Conservation (phyloP, 2,329 filamentous ascomycete genomes). For the Fulvia fulva region DNA sequence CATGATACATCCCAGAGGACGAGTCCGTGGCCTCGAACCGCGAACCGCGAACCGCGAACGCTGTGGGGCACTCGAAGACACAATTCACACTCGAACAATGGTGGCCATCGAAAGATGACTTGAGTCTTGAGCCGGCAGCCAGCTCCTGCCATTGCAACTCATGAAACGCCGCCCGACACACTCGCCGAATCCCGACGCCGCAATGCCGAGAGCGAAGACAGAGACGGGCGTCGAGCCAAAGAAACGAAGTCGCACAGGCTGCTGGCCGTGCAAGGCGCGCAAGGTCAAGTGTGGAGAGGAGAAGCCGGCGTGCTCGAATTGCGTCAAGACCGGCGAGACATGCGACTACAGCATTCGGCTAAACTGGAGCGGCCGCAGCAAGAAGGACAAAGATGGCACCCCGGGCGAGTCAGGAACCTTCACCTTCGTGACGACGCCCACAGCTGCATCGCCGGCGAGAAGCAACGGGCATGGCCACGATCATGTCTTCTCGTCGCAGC, state of each 20-base stretch:
- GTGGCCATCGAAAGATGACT: neutral
- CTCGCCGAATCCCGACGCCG: neutral
- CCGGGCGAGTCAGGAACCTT: slow-evolving; percentile 24
- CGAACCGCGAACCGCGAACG: no score
- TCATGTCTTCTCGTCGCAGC: slow-evolving; percentile 34
- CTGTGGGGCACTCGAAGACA: no score
- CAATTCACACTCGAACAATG: no score
- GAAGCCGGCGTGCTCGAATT: slow-evolving; percentile 69
- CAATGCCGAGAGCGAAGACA: slow-evolving; percentile 64
- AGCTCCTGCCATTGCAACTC: neutral
- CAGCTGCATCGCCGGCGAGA: slow-evolving; percentile 2
- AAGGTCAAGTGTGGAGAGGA: slow-evolving; percentile 81
- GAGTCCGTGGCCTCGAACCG: no score
- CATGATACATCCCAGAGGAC: no score
- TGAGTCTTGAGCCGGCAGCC: neutral
- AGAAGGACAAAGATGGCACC: slow-evolving; percentile 42
- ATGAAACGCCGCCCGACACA: neutral
- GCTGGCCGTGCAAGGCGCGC: slow-evolving; percentile 73
- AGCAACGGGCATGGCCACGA: slow-evolving; percentile 21
- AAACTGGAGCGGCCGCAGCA: slow-evolving; percentile 73
- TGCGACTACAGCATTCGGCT: slow-evolving; percentile 80
- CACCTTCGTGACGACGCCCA: slow-evolving; percentile 29
- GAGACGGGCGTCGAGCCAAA: slow-evolving; percentile 62
- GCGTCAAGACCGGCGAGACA: slow-evolving; percentile 57
- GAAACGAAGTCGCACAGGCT: slow-evolving; percentile 63